Conservation (phyloP, 2,329 filamentous ascomycete species). For the Colletotrichum liriopes region DNA sequence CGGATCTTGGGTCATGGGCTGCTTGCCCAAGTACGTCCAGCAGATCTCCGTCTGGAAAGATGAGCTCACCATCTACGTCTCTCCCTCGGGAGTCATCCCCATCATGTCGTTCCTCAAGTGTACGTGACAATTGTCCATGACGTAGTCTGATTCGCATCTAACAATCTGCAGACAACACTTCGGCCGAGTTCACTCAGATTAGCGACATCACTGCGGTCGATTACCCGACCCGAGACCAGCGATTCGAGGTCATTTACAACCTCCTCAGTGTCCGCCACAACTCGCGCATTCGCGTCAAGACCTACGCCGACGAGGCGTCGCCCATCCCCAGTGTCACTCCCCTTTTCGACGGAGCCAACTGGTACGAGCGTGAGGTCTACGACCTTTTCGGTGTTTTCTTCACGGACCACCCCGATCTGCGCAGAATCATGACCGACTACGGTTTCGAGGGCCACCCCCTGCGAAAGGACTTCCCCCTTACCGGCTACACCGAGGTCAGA, state of each 20-base stretch:
- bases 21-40: conserved; percentile 97
- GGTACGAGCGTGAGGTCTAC: conserved; percentile 99
- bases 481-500: conserved; percentile 97
- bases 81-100: conserved; percentile 89
- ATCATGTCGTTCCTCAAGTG: conserved; percentile 95
- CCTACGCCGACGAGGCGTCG: conserved; percentile 95
- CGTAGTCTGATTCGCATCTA: not conserved
- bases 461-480: conserved; percentile 97
- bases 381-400: conserved; percentile 99
- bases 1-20: conserved; percentile 96
- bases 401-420: conserved; percentile 91
- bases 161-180: conserved; percentile 81
- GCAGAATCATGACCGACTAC: conserved; percentile 99
- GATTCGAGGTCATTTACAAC: conserved; percentile 99
- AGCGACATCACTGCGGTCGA: conserved; percentile 95
- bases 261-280: conserved; percentile 96
- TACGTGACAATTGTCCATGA: conserved; percentile 49
- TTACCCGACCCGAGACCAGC: conserved; percentile 94
- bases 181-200: conserved; percentile 95
- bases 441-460: conserved; percentile 98
- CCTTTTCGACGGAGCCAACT: conserved; percentile 96
- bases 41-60: conserved; percentile 99
- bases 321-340: conserved; percentile 90
- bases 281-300: conserved; percentile 97
- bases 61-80: conserved; percentile 94